Percentiles rank a stretch among this genome's conserved stretches.
phyloP scores from a whole-genome alignment of 208 protist genomes.

The Histomonas meleagridis region DNA sequence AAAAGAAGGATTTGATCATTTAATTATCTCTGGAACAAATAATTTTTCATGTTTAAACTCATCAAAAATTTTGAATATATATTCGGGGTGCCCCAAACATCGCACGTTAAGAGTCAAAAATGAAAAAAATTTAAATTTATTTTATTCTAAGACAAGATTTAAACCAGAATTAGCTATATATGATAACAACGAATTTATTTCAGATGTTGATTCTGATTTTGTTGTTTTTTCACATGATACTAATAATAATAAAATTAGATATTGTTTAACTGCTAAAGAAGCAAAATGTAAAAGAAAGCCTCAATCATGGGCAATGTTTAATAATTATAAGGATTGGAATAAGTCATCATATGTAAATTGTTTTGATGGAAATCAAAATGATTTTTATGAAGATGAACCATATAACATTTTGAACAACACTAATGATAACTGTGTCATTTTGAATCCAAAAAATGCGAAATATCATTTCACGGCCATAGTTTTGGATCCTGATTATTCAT shows the following conservation, averaged over 20 bases:
- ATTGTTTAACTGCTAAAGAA: not conserved
- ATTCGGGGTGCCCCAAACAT: not conserved
- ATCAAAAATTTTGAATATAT: not conserved
- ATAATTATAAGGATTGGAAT: not conserved
- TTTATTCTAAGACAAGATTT: not conserved
- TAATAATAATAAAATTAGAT: not conserved
- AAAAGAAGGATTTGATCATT: not conserved
- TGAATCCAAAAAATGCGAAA: not conserved
- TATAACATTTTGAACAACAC: not conserved
- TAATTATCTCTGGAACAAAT: not conserved
- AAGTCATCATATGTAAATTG: not conserved
- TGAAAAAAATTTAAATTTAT: not conserved
- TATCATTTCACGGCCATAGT: not conserved
- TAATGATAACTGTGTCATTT: not conserved
- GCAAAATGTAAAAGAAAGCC: not conserved
- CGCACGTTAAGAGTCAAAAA: not conserved
- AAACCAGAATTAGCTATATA: not conserved
- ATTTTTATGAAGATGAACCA: not conserved
- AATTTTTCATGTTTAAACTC: not conserved
- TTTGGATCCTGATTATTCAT: not conserved
- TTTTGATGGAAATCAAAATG: not conserved
- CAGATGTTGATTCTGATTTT: not conserved
- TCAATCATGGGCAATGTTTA: not conserved
- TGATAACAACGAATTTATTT: not conserved
- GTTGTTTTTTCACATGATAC: not conserved